Percentiles rank a stretch among this genome's conserved stretches.
Conservation (phyloP, 441 rosid genomes). For the Gossypium schwendimanii region DNA sequence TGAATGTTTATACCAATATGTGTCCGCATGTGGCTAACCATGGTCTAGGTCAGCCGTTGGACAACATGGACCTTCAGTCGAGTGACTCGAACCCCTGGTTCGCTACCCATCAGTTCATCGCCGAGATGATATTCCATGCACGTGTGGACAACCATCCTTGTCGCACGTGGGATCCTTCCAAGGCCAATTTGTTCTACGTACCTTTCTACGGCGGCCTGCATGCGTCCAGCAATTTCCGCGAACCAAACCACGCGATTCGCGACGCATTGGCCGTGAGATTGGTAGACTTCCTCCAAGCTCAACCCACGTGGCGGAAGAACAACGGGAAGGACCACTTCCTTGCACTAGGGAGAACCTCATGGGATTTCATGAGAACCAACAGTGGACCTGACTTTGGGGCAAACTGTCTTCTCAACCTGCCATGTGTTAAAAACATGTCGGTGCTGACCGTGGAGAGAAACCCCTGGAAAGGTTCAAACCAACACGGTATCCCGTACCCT, state of each 20-base stretch:
- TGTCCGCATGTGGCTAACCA: slow-evolving; percentile 47
- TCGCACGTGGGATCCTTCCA: slow-evolving; percentile 37
- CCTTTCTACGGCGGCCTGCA: slow-evolving; percentile 59
- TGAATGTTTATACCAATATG: slow-evolving; percentile 44
- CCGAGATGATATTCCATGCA: slow-evolving; percentile 56
- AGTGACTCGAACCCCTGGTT: slow-evolving; percentile 24
- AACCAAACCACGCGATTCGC: slow-evolving; percentile 26
- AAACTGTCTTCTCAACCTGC: slow-evolving; percentile 34
- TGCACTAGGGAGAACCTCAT: slow-evolving; percentile 48
- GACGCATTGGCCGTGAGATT: slow-evolving; percentile 38
- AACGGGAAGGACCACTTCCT: slow-evolving; percentile 44
- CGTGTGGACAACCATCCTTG: slow-evolving; percentile 42
- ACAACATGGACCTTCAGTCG: neutral
- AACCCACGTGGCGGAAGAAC: slow-evolving; percentile 30
- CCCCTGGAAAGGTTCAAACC: slow-evolving; percentile 35
- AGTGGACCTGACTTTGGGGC: slow-evolving; percentile 41
- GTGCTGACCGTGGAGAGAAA: slow-evolving; percentile 49
- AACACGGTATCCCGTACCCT: slow-evolving; percentile 47
- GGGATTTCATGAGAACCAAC: slow-evolving; percentile 47
- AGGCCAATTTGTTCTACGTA: slow-evolving; percentile 37
- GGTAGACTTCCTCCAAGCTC: slow-evolving; percentile 14
- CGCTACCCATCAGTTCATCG: slow-evolving; percentile 48
- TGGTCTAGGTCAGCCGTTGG: slow-evolving; percentile 46
- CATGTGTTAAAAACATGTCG: slow-evolving; percentile 39
- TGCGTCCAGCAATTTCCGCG: slow-evolving; percentile 43